Evolutionary conservation across 345 rosid genomes (phyloP).

Genomic region (Erucastrum elatum): DNA sequence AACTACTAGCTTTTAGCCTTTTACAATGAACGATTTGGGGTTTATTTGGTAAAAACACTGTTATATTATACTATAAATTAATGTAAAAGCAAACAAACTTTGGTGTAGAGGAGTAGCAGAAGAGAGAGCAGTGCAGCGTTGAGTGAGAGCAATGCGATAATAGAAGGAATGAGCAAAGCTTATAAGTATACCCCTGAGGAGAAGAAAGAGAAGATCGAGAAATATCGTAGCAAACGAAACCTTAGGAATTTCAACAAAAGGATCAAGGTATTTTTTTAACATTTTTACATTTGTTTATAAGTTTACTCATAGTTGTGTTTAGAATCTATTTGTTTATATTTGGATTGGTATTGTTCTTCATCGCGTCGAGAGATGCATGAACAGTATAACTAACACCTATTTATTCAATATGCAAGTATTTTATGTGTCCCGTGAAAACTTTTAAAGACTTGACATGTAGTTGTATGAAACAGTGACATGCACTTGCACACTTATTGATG

Average conservation of each 20-base stretch:
- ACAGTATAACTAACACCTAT: not conserved
- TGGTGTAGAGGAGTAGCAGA: constrained; percentile 43
- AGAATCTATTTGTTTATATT: not conserved
- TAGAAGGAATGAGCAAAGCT: constrained; percentile 84
- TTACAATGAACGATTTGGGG: not conserved
- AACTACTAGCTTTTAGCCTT: not conserved
- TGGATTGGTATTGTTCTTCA: not conserved
- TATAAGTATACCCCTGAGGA: constrained; percentile 78
- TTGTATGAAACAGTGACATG: constrained; percentile 37
- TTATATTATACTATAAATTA: not conserved
- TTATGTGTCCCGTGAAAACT: not conserved
- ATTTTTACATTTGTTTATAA: not conserved
- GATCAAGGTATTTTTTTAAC: constrained; percentile 60
- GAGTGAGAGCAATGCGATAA: constrained; percentile 79
- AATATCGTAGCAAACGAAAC: constrained; percentile 80
- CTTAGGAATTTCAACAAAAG: constrained; percentile 93
- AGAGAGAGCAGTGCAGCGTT: constrained; percentile 59
- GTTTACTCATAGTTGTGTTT: not conserved
- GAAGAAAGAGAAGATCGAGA: constrained; percentile 84
- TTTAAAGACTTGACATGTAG: constrained; percentile 26
- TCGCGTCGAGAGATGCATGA: not conserved
- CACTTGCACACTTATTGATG: constrained; percentile 31
- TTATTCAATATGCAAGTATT: not conserved
- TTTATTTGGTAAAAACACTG: not conserved
- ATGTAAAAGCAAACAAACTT: not conserved